These are phyloP conservation scores for Pyrenophora tritici-repentis DNA, from an alignment of 2,329 filamentous ascomycete species.

Conservation along the genomic window DNA sequence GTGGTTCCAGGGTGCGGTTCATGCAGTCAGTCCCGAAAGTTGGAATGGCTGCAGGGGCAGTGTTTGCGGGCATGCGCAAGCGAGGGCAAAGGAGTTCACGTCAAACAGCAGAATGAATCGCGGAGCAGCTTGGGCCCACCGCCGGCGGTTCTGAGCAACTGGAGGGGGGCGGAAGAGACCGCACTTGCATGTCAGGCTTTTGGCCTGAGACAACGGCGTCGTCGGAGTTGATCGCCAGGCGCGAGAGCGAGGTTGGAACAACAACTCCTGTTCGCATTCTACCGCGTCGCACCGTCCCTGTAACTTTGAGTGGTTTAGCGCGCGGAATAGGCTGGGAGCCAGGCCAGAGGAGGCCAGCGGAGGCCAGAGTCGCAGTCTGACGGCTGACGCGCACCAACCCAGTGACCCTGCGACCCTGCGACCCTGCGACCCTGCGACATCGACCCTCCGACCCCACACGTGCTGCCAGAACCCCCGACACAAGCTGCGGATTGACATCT, in stretches of 20 bases:
- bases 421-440: no score
- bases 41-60: slow-evolving; percentile 18
- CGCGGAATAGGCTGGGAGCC: no score
- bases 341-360: no score
- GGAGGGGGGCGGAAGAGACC: slow-evolving; percentile 19
- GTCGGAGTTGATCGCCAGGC: background rate
- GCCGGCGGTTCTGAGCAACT: slow-evolving; percentile 9
- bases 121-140: slow-evolving; percentile 4
- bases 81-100: slow-evolving; percentile 23
- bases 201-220: slow-evolving; percentile 26
- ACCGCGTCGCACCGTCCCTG: background rate
- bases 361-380: slow-evolving; percentile 7
- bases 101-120: slow-evolving; percentile 26
- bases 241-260: background rate
- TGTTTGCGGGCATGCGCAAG: slow-evolving; percentile 23
- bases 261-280: background rate
- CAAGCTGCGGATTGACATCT: slow-evolving; percentile 27
- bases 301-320: slow-evolving; percentile 5
- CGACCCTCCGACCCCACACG: slow-evolving; percentile 13
- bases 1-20: slow-evolving; percentile 22
- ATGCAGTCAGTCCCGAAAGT: slow-evolving; percentile 22
- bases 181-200: slow-evolving; percentile 20
- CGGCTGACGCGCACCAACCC: slow-evolving; percentile 2
- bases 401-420: no score
- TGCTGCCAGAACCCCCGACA: no score